Conservation (phyloP, 106 monocot species). For the Acorus gramineus region DNA sequence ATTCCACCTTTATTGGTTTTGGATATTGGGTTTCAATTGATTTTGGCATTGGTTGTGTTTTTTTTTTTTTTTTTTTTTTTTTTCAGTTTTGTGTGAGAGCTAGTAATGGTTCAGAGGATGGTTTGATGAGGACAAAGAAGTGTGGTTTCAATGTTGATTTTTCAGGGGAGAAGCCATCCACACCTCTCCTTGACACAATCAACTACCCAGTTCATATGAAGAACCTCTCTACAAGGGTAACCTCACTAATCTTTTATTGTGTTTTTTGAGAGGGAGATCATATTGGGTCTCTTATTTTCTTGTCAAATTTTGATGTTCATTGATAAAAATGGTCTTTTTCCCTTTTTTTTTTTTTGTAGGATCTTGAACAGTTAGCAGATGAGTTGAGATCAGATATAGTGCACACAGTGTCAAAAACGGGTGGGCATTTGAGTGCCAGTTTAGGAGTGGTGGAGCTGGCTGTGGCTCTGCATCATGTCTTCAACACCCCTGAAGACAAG, state of each 20-base stretch:
- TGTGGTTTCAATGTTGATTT: slow-evolving; percentile 36
- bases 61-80: neutral
- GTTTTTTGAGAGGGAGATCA: neutral
- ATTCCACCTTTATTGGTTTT: no score
- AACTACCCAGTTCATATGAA: slow-evolving; percentile 86
- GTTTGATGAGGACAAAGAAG: slow-evolving; percentile 21
- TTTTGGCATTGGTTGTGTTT: neutral
- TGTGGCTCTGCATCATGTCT: slow-evolving; percentile 80
- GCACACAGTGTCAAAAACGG: slow-evolving; percentile 53
- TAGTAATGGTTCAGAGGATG: slow-evolving; percentile 8
- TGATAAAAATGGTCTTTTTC: neutral
- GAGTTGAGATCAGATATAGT: slow-evolving; percentile 77
- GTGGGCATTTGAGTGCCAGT: slow-evolving; percentile 74
- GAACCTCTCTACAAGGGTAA: slow-evolving; percentile 53
- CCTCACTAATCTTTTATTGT: neutral
- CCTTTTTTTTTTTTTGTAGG: slow-evolving; percentile 12
- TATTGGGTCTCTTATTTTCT: neutral
- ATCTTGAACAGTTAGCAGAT: slow-evolving; percentile 64
- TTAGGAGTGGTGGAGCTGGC: slow-evolving; percentile 81
- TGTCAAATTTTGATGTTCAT: neutral
- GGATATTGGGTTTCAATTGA: no score
- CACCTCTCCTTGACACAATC: slow-evolving; percentile 71
- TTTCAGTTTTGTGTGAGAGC: slow-evolving; percentile 35
- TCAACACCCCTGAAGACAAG: slow-evolving; percentile 74
- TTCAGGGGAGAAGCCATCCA: slow-evolving; percentile 62